Base-by-base conservation (phyloP, 805 yeast species). In the Candida koratica region DNA sequence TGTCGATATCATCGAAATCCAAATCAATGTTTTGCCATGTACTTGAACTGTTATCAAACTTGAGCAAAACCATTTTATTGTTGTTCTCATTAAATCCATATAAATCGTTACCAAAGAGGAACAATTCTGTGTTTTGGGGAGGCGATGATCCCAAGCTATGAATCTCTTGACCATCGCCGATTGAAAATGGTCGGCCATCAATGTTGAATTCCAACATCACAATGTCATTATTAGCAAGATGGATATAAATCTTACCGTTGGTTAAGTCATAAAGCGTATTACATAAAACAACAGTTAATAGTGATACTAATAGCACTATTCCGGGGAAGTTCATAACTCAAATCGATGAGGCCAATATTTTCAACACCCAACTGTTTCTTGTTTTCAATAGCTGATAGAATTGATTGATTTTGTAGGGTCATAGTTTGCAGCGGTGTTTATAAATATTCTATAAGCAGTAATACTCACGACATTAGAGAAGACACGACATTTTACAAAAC, bases 201-300 rank as follows among this genome's bases (percentile, higher is more conserved):
- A 64, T 49, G 9, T 64, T 57, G 38, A 66, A 62, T 40, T 64
- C 56, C 18, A 67, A 42, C 2, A 55, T 42, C 7, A 66, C 55
- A 28, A 67, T 46, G 24, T 64, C 67, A 40, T 65, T 58, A 40
- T 64, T 61, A 12, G 48, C 47, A 18, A 67, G 49, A 37, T 58
- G 65, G 19, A 65, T 38, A 41, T 63, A 67, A 7, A 61, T 47
- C 36, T 49, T 52, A 2, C 67, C 69, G 9, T 53, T 51, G 7
- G 51, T 43, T 25, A 58, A 58, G 7, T 64, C 51, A 40, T 67
- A 67, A 18, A 64, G 45, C 2, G 71, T 58, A 29, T 28, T 29
- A 23, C 16, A 11, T 22, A 15, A 3, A 22, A 31, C 34, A 14
- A 22, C 8, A 19, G 56, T 17, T 19, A 29, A 4, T n/a, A 29